Evolutionary conservation across 1,284 basidiomycete genomes (phyloP).

Genomic region (Cutaneotrichosporon cavernicola): DNA sequence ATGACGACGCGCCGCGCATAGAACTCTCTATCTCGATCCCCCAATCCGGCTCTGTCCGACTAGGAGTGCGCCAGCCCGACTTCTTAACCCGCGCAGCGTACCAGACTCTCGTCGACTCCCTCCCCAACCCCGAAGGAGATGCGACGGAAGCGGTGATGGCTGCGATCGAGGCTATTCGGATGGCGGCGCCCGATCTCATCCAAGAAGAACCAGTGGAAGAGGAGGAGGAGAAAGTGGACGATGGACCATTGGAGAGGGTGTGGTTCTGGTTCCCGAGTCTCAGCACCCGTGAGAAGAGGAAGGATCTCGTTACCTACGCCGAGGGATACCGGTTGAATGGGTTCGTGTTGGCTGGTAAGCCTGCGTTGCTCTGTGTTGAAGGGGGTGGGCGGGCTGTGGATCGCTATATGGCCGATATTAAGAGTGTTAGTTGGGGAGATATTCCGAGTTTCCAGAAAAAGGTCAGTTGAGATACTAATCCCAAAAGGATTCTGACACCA

Average conservation of each 20-base stretch:
- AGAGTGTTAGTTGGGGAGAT: conserved; percentile 54
- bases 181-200: neutral
- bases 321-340: conserved; percentile 49
- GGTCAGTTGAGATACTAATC: conserved; percentile 27
- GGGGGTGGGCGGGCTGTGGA: conserved; percentile 48
- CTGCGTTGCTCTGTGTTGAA: conserved; percentile 54
- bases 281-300: conserved; percentile 50
- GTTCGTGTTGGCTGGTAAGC: conserved; percentile 55
- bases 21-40: conserved; percentile 12
- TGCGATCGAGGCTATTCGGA: conserved; percentile 31
- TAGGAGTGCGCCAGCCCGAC: conserved; percentile 30
- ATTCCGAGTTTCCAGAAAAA: conserved; percentile 55
- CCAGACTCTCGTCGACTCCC: conserved; percentile 17
- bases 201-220: neutral
- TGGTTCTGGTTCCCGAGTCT: conserved; percentile 55
- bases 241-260: conserved; percentile 37
- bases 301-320: conserved; percentile 53
- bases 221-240: conserved; percentile 8
- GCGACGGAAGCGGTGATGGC: conserved; percentile 37
- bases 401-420: conserved; percentile 54
- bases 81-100: conserved; percentile 28
- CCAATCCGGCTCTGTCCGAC: neutral
- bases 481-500: conserved; percentile 12
- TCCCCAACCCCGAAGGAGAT: conserved; percentile 9
- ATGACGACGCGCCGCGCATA: neutral